Percentiles rank a stretch among this genome's conserved stretches.
Conservation (phyloP, 495 filamentous ascomycete species). For the Cairneyella variabilis region DNA sequence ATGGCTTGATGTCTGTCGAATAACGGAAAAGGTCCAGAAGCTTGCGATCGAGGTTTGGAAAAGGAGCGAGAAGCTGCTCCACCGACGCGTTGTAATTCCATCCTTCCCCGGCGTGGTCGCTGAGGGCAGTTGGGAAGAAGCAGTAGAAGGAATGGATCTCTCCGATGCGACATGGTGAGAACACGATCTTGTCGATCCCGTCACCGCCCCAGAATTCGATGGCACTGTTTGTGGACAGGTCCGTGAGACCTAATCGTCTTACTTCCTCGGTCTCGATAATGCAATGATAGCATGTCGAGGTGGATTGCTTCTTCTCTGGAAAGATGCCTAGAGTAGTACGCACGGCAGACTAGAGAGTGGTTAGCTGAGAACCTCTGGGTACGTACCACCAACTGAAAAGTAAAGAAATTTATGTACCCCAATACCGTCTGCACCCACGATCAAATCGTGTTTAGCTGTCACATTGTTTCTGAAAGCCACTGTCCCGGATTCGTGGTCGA, state of each 20-base stretch:
- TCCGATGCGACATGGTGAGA: constrained; percentile 25
- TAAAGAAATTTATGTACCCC: no score
- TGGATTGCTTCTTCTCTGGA: constrained; percentile 40
- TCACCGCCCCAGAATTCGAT: constrained; percentile 31
- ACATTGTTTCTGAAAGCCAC: constrained; percentile 52
- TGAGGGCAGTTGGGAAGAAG: constrained; percentile 26
- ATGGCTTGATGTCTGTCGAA: constrained; percentile 33
- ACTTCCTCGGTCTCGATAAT: constrained; percentile 35
- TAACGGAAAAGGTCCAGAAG: constrained; percentile 18
- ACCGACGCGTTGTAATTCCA: constrained; percentile 16
- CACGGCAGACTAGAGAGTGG: no score
- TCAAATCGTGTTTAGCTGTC: constrained; percentile 45
- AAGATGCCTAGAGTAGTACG: constrained; percentile 32
- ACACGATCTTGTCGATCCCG: constrained; percentile 26
- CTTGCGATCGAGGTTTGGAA: constrained; percentile 20
- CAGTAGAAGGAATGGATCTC: constrained; percentile 29
- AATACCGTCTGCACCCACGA: constrained; percentile 54
- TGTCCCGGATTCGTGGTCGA: constrained; percentile 48
- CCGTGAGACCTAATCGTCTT: constrained; percentile 14
- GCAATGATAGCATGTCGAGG: constrained; percentile 41
- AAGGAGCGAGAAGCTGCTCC: constrained; percentile 10
- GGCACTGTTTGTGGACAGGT: constrained; percentile 21
- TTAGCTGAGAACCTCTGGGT: no score
- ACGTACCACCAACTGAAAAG: no score
- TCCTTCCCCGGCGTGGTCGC: constrained; percentile 18